phyloP scores from a whole-genome alignment of 768 basidiomycete species.

The Megacollybia marginata region DNA sequence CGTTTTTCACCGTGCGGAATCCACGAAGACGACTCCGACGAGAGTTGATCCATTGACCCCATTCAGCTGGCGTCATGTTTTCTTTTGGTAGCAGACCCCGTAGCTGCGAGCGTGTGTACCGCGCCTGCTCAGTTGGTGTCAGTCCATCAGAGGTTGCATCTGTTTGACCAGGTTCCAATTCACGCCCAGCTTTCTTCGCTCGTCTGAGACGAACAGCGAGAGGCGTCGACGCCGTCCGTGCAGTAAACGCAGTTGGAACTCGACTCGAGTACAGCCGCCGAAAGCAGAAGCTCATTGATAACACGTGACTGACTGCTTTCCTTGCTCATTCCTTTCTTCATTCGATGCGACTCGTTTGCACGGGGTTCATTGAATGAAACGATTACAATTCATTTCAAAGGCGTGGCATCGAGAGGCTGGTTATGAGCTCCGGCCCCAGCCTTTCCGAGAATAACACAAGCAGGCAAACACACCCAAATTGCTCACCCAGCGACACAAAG shows the following conservation, averaged over 20 bases:
- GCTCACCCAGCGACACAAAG: too few relatives aligned
- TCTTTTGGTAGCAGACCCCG: slow-evolving; percentile 38
- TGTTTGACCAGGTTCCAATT: slow-evolving; percentile 20
- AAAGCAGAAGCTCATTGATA: background rate
- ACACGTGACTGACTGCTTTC: too few relatives aligned
- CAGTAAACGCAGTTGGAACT: slow-evolving; percentile 38
- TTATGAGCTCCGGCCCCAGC: too few relatives aligned
- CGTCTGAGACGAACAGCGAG: slow-evolving; percentile 69
- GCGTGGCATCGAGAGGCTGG: too few relatives aligned
- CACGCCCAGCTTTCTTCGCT: slow-evolving; percentile 34
- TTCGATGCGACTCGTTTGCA: too few relatives aligned
- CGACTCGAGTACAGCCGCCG: slow-evolving; percentile 10
- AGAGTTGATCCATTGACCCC: slow-evolving; percentile 48
- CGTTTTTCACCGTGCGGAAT: slow-evolving; percentile 31
- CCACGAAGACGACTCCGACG: slow-evolving; percentile 66
- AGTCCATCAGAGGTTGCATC: slow-evolving; percentile 50
- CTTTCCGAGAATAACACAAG: too few relatives aligned
- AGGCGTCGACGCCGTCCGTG: slow-evolving; percentile 65
- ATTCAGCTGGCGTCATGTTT: slow-evolving; percentile 42
- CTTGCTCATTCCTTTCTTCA: too few relatives aligned
- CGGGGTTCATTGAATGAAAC: too few relatives aligned
- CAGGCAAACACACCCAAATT: too few relatives aligned
- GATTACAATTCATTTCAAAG: too few relatives aligned
- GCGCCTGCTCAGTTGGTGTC: slow-evolving; percentile 56
- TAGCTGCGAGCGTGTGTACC: slow-evolving; percentile 52